Evolutionary conservation across 805 yeast species (phyloP).

Genomic region (Schwanniomyces pseudopolymorphus): DNA sequence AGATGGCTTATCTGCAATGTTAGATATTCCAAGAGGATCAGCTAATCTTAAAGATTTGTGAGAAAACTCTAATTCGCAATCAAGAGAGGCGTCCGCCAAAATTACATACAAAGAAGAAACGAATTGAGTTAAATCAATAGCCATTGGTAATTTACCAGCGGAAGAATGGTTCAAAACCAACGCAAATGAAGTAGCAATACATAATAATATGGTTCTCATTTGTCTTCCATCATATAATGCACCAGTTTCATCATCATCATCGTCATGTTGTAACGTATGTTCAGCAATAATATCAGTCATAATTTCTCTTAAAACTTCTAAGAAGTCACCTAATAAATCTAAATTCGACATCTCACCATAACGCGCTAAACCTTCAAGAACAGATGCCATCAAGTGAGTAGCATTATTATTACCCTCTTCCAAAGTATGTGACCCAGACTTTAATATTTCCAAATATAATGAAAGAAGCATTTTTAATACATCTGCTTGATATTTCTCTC

Average conservation of each 20-base stretch:
- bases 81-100: conserved; percentile 66
- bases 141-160: conserved; percentile 59
- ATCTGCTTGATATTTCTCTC: conserved; percentile 83
- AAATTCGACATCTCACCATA: conserved; percentile 92
- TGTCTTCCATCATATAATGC: conserved; percentile 39
- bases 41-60: conserved; percentile 77
- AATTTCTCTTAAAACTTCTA: conserved; percentile 85
- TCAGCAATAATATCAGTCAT: conserved; percentile 53
- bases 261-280: conserved; percentile 30
- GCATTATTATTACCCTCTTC: conserved; percentile 49
- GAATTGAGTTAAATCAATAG: conserved; percentile 72
- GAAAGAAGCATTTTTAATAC: conserved; percentile 71
- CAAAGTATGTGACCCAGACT: conserved; percentile 32
- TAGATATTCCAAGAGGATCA: conserved; percentile 59
- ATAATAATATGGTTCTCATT: conserved; percentile 72
- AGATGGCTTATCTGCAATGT: conserved; percentile 54
- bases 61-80: conserved; percentile 83
- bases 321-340: conserved; percentile 88
- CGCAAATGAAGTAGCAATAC: conserved; percentile 88
- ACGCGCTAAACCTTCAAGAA: conserved; percentile 85
- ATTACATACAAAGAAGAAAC: conserved; percentile 71
- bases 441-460: conserved; percentile 75
- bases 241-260: conserved; percentile 19
- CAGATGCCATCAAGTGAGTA: conserved; percentile 66
- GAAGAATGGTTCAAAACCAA: conserved; percentile 69